A percentile compares a stretch with the other conserved stretches of the same genome.
These are phyloP conservation scores for Ogataea paraovalis DNA, from an alignment of 805 yeast genomes.

Conservation along the genomic window DNA sequence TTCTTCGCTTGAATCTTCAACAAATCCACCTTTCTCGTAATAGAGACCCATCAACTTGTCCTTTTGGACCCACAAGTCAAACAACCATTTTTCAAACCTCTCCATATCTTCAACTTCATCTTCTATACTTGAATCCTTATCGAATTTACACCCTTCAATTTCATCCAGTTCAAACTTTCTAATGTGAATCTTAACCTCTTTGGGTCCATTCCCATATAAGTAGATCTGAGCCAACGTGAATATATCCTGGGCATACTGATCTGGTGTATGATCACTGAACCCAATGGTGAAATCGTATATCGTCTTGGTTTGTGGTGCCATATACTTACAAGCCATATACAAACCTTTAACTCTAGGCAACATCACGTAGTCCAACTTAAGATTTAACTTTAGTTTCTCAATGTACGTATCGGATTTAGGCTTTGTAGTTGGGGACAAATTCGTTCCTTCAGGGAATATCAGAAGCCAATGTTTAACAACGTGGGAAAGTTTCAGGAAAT, in stretches of 20 bases:
- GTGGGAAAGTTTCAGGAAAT: conserved; percentile 45
- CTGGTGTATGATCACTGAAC: conserved; percentile 62
- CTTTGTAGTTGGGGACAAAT: conserved; percentile 63
- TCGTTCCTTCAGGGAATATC: conserved; percentile 94
- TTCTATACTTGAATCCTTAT: conserved; percentile 42
- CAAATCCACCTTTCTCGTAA: conserved; percentile 52
- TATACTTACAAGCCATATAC: conserved; percentile 55
- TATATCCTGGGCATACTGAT: conserved; percentile 71
- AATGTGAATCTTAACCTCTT: conserved; percentile 58
- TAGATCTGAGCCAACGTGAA: conserved; percentile 64
- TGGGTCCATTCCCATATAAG: conserved; percentile 70
- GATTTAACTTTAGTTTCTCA: conserved; percentile 40
- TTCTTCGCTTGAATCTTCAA: conserved; percentile 18
- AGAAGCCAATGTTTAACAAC: conserved; percentile 52
- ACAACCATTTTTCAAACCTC: conserved; percentile 72
- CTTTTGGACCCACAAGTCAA: conserved; percentile 69
- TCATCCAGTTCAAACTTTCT: conserved; percentile 45
- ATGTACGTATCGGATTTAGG: conserved; percentile 56
- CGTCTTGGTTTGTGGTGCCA: conserved; percentile 48
- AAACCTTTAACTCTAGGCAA: conserved; percentile 85
- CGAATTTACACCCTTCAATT: conserved; percentile 30
- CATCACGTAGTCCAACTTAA: conserved; percentile 55
- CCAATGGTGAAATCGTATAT: conserved; percentile 84
- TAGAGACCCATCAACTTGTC: conserved; percentile 66
- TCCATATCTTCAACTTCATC: conserved; percentile 36